Conservation (phyloP, 768 basidiomycete species). For the Gyrodon lividus region DNA sequence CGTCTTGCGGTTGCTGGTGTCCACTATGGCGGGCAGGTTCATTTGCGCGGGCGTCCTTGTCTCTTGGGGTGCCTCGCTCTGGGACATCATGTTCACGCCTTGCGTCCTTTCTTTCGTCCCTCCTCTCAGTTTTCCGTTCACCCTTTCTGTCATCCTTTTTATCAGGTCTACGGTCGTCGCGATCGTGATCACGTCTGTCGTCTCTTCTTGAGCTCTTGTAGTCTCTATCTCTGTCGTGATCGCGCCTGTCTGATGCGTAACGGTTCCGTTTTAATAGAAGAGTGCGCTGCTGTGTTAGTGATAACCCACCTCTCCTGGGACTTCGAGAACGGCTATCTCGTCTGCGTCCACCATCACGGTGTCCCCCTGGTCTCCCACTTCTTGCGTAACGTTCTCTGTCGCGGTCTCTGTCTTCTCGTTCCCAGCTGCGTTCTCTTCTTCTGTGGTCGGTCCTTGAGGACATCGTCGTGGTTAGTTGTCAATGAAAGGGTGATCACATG, state of each 20-base stretch:
- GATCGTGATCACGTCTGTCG: slow-evolving; percentile 30
- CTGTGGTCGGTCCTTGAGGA: slow-evolving; percentile 56
- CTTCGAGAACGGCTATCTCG: slow-evolving; percentile 41
- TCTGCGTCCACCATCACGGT: slow-evolving; percentile 36
- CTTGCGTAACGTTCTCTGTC: slow-evolving; percentile 43
- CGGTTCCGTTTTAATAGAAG: not conserved
- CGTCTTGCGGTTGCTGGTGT: slow-evolving; percentile 18
- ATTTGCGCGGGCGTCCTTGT: slow-evolving; percentile 28
- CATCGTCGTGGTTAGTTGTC: slow-evolving; percentile 49
- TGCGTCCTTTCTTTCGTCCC: slow-evolving; percentile 34
- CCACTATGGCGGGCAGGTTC: slow-evolving; percentile 23
- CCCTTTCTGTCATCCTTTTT: slow-evolving; percentile 31
- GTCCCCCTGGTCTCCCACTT: slow-evolving; percentile 31
- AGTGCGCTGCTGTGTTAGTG: not conserved
- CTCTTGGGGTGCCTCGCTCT: slow-evolving; percentile 32
- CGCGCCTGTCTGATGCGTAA: slow-evolving; percentile 33
- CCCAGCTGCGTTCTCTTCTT: slow-evolving; percentile 65
- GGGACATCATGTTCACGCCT: slow-evolving; percentile 42
- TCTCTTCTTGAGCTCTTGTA: slow-evolving; percentile 35
- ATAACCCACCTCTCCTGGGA: slow-evolving; percentile 32
- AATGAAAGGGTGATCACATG: slow-evolving; percentile 26
- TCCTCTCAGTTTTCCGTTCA: slow-evolving; percentile 33
- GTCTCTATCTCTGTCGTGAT: slow-evolving; percentile 38
- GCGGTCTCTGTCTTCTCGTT: slow-evolving; percentile 39
- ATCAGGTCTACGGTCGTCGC: slow-evolving; percentile 32